Base-by-base conservation (phyloP, 2,329 filamentous ascomycete species). In the Pseudogymnoascus sp. region DNA sequence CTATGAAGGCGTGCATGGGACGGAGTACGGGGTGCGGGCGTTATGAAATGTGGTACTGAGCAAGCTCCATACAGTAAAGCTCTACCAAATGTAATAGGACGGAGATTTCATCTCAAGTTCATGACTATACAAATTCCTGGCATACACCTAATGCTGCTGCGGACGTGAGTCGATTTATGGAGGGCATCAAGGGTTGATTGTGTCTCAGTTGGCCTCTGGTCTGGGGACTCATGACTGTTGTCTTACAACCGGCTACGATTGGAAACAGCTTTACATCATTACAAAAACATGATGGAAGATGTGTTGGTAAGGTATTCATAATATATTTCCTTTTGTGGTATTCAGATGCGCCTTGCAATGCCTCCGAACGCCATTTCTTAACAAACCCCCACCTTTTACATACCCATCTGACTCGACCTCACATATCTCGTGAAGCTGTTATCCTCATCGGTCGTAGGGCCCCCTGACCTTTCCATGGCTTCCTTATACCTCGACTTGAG, bases 401-500 rank as follows among this genome's bases (percentile, higher is more conserved):
- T 65, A 25, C 68, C 69, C 68, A 73, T 70, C 63, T 71, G 71
- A 68, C 70, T 72, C 58, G 71, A 63, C 61, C 66, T 63, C 21
- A 73, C 66, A 67, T 73, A 73, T 61, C 71, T 66, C 21, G 71
- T 66, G 59, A 73, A 73, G 63, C 72, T 73, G 59, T 73, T 65
- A 61, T 73, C 71, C 17, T 72, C 71, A 44, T 64, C 63, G 39
- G 61, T 67, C n/a, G 60, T 38, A 60, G 21, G 21, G 74, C 73
- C 76, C 17, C 67, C 72, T 44, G 73, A 74, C 21, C 83, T 83
- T 10, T 85, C 83, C 69, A 95, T 78, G 0, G 92, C 90, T 44
- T 90, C 83, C 71, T 89, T 82, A 72, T 97, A 97, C 66, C 91
- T 81, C 59, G 84, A 79, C 71, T 90, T 85, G 55, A 96, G 79